Percentiles rank a stretch among this genome's conserved stretches.
Evolutionary conservation across 1,284 basidiomycete genomes (phyloP).

Genomic region (Phaffia rhodozyma): DNA sequence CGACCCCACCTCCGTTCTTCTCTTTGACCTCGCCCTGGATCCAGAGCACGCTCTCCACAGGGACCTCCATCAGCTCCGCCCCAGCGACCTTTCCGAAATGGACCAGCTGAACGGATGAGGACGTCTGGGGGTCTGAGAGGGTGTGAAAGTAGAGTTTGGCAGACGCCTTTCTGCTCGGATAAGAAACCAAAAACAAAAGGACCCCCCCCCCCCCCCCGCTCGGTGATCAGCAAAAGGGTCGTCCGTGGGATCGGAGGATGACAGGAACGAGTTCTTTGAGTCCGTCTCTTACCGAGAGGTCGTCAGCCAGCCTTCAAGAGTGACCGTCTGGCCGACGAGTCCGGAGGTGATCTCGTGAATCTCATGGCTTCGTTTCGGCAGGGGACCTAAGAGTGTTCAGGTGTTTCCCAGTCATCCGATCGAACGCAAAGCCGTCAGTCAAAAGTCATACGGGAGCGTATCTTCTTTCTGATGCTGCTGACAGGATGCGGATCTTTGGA

Average conservation of each 20-base stretch:
- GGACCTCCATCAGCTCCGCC: constrained; percentile 46
- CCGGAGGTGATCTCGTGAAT: constrained; percentile 49
- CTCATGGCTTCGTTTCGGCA: constrained; percentile 50
- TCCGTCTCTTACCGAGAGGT: constrained; percentile 47
- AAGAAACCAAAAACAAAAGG: constrained; percentile 19
- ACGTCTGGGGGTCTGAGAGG: constrained; percentile 56
- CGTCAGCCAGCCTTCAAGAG: constrained; percentile 65
- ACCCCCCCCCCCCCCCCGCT: too few relatives aligned
- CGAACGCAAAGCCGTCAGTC: not conserved
- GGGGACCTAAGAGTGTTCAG: constrained; percentile 41
- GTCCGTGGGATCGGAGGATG: constrained; percentile 25
- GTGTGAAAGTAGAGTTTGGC: constrained; percentile 64
- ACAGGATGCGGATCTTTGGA: too few relatives aligned
- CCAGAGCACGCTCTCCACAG: constrained; percentile 62
- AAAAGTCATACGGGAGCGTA: not conserved
- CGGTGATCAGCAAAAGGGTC: not conserved
- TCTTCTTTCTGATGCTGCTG: not conserved
- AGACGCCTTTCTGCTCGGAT: constrained; percentile 25
- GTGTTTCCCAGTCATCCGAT: not conserved
- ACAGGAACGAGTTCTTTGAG: constrained; percentile 18
- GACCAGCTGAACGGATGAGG: constrained; percentile 61
- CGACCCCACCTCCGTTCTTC: constrained; percentile 63
- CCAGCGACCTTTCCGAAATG: constrained; percentile 33
- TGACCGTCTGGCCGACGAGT: constrained; percentile 49
- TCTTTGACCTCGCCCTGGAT: constrained; percentile 56